Conservation (phyloP, 148 eudicot species). For the Fagopyrum esculentum region DNA sequence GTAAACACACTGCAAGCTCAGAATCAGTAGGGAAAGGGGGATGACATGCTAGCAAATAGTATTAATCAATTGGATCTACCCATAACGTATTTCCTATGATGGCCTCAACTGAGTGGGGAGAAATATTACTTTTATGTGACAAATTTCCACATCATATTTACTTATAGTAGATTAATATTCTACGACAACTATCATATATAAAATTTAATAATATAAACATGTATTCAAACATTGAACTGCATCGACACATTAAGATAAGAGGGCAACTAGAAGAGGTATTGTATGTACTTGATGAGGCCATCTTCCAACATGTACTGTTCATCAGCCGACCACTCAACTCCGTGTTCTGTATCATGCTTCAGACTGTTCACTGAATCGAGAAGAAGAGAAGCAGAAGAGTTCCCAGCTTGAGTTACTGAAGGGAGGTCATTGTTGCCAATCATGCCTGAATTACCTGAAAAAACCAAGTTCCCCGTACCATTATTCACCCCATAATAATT, state of each 20-base stretch:
- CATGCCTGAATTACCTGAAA: conserved; percentile 44
- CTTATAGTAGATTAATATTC: background rate
- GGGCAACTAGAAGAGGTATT: conserved; percentile 15
- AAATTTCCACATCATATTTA: background rate
- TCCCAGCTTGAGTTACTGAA: conserved; percentile 28
- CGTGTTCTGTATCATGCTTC: conserved; percentile 66
- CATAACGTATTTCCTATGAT: background rate
- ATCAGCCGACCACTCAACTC: conserved; percentile 79
- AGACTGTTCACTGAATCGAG: conserved; percentile 68
- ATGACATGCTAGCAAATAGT: background rate
- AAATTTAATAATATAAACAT: background rate
- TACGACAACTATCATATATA: background rate
- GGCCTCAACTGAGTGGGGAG: background rate
- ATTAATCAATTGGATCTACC: background rate
- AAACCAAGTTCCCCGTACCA: conserved; percentile 34
- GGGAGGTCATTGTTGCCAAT: conserved; percentile 25
- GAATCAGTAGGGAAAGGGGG: background rate
- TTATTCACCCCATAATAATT: conserved; percentile 40
- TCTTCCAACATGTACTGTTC: conserved; percentile 75
- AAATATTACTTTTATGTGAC: background rate
- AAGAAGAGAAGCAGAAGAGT: conserved; percentile 41
- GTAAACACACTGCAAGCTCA: background rate
- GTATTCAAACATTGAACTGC: background rate
- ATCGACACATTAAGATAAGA: background rate
- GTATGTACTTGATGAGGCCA: conserved; percentile 76